Percentiles rank a stretch among this genome's conserved stretches.
Evolutionary conservation across 2,329 filamentous ascomycete genomes (phyloP).

Genomic region (Stagonosporopsis chrysanthemi): DNA sequence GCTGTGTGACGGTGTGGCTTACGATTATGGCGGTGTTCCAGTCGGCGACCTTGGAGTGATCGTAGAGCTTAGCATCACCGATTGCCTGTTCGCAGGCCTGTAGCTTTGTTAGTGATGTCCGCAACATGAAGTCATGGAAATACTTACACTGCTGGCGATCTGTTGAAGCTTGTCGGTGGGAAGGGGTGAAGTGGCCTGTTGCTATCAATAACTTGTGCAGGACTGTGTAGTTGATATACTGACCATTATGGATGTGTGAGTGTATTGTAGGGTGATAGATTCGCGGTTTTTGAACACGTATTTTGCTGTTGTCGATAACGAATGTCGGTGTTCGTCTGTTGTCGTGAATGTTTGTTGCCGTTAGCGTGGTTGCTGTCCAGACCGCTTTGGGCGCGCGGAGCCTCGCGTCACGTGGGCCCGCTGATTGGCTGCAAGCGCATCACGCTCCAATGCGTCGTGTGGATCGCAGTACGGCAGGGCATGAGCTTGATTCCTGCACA

Average conservation of each 20-base stretch:
- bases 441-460: conserved; percentile 9
- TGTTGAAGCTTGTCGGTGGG: conserved; percentile 42
- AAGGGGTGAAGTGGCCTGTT: conserved; percentile 38
- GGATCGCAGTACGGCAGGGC: conserved; percentile 7
- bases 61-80: conserved; percentile 77
- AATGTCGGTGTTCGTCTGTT: conserved; percentile 18
- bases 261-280: conserved; percentile 5
- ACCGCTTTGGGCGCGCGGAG: conserved; percentile 14
- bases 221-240: not conserved
- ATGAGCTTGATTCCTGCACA: conserved; percentile 24
- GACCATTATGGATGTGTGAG: conserved; percentile 37
- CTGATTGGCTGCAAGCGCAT: conserved; percentile 34
- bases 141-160: conserved; percentile 41
- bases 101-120: conserved; percentile 15
- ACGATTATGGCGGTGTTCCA: conserved; percentile 97
- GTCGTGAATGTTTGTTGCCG: conserved; percentile 30
- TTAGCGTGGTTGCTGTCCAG: conserved; percentile 18
- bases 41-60: conserved; percentile 80
- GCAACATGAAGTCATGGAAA: not conserved
- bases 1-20: conserved; percentile 49
- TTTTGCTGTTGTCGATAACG: conserved; percentile 8
- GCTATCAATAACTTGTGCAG: not conserved
- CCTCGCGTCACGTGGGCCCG: conserved; percentile 33
- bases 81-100: conserved; percentile 86
- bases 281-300: not conserved